Conservation (phyloP, 2,329 filamentous ascomycete genomes). For the Huntiella moniliformis region DNA sequence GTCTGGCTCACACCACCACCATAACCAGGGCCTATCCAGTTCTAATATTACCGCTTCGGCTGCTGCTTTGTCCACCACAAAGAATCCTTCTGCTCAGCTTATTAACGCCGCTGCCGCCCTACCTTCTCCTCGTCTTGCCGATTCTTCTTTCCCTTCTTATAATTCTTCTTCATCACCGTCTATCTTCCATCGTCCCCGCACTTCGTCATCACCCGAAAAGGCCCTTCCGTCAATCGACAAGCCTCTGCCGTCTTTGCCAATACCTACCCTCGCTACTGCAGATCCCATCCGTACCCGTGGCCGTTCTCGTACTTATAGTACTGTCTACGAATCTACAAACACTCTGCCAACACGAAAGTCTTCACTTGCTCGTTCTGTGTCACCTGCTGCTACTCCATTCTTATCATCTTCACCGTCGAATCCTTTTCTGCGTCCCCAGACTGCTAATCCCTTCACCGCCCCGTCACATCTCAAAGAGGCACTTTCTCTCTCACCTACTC, state of each 20-base stretch:
- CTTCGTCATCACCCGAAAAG: too few relatives aligned
- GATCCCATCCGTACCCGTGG: neutral
- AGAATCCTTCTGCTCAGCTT: neutral
- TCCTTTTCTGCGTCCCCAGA: neutral
- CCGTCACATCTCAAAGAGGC: neutral
- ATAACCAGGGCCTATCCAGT: neutral
- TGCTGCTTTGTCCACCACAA: neutral
- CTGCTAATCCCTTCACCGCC: too few relatives aligned
- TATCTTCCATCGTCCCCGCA: neutral
- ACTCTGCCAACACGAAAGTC: too few relatives aligned
- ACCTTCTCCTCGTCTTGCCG: neutral
- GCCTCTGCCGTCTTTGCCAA: neutral
- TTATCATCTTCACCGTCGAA: neutral
- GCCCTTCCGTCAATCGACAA: neutral
- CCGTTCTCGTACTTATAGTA: too few relatives aligned
- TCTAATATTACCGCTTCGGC: neutral
- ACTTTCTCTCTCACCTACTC: neutral
- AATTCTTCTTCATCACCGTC: conserved; percentile 2
- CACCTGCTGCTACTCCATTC: neutral
- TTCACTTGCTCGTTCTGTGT: neutral
- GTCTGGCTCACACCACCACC: neutral
- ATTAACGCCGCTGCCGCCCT: neutral
- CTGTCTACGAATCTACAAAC: too few relatives aligned
- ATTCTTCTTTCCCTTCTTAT: neutral
- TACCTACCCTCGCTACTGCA: neutral